Conservation (phyloP, 2,329 filamentous ascomycete genomes). For the Aspergillus versicolor region DNA sequence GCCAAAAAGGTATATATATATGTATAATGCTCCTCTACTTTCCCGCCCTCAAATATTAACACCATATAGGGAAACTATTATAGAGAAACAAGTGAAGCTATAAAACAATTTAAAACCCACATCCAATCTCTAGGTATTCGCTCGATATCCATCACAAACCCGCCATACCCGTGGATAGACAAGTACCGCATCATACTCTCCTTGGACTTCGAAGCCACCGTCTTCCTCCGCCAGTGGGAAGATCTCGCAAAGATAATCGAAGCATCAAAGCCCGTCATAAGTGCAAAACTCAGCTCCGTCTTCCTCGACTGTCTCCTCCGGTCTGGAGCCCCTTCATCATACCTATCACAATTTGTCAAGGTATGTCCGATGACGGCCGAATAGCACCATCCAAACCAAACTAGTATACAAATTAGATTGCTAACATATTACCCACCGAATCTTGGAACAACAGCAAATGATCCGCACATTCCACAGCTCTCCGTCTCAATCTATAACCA, state of each 20-base stretch:
- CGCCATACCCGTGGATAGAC: constrained; percentile 52
- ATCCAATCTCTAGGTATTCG: constrained; percentile 26
- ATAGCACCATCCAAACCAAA: not conserved
- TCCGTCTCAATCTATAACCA: constrained; percentile 45
- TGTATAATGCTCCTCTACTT: not conserved
- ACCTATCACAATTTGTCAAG: constrained; percentile 35
- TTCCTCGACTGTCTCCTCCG: constrained; percentile 67
- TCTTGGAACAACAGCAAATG: constrained; percentile 55
- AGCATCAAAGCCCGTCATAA: constrained; percentile 25
- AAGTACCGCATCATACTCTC: constrained; percentile 69
- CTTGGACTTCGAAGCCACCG: constrained; percentile 76
- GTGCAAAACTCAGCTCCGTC: constrained; percentile 55
- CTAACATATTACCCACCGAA: constrained; percentile 5
- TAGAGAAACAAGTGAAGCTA: constrained; percentile 58
- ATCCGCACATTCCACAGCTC: constrained; percentile 64
- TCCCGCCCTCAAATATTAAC: not conserved
- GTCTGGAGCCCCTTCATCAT: constrained; percentile 46
- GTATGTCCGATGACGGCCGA: constrained; percentile 31
- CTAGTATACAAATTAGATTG: not conserved
- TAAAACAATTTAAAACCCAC: constrained; percentile 59
- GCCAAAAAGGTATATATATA: constrained; percentile 37
- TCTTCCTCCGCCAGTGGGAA: constrained; percentile 67
- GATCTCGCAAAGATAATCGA: constrained; percentile 62
- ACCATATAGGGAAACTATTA: constrained; percentile 60
- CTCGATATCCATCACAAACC: constrained; percentile 44